Base-by-base conservation (phyloP, 164 flowering plant genomes). In the Macadamia tetraphylla region DNA sequence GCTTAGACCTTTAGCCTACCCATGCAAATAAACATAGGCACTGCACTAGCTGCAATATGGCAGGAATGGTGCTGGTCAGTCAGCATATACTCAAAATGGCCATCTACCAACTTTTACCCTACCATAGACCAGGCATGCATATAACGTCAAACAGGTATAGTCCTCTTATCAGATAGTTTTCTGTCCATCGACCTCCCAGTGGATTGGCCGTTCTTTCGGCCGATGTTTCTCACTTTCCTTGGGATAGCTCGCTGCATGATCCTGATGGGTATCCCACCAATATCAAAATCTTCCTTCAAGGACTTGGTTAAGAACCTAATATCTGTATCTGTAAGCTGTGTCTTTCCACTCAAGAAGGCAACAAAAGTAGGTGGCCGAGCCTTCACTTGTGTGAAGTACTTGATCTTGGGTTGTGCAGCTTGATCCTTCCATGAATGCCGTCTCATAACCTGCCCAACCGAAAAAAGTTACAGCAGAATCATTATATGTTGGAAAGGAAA, bases 321-420 rank as follows among this genome's bases (percentile, higher is more conserved):
- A 42, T 92, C 97, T 12, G 93, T 86, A 30, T 90, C 96, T 6
- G 85, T 70, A 0, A 92, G 85, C 69, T 72, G 76, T n/a, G 68
- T 69, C 77, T 89, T 90, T 67, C 97, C 96, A 29, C 83, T 80
- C 69, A 87, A 52, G 70, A 90, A 94, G 52, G 96, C 99, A 31
- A 94, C 92, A 69, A 94, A 94, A 3, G 99, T 94, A 14, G 98
- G 99, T 15, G 99, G 99, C 15, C 99, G 87, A 40, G 97, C 97
- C 79, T 94, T 94, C 67, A 94, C 98, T 72, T 94, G 98, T 8
- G 97, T 94, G 77, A 92, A 92, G 75, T 87, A 92, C 75, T 94
- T 94, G 67, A 94, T 73, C 81, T 89, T 94, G 35, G 98, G 92
- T 68, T 89, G 92, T n/a, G 96, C 79, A 3, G 90, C 86, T 64